Evolutionary conservation across 2,329 filamentous ascomycete species (phyloP).

Genomic region (Trichoderma endophyticum): DNA sequence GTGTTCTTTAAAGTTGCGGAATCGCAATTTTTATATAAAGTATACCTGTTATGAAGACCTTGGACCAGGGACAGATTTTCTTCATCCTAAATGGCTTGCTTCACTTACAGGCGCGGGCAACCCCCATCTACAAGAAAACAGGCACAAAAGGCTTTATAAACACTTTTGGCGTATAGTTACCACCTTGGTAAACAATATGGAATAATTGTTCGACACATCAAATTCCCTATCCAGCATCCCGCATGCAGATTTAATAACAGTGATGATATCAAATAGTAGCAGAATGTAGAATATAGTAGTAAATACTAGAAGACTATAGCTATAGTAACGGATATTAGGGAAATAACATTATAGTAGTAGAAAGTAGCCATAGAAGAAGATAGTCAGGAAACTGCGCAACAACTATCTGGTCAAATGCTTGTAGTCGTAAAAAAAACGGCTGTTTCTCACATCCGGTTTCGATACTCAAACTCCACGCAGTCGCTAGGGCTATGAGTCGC

Average conservation of each 20-base stretch:
- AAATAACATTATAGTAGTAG: background rate
- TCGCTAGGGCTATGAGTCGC: no score
- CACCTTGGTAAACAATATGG: background rate
- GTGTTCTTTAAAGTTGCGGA: background rate
- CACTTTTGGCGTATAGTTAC: background rate
- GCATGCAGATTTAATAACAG: background rate
- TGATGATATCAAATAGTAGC: background rate
- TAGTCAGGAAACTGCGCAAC: background rate
- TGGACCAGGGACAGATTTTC: no score
- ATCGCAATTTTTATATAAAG: background rate
- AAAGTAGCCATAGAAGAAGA: background rate
- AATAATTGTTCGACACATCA: background rate
- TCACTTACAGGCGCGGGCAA: background rate
- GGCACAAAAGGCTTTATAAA: background rate
- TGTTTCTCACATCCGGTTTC: background rate
- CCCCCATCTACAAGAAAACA: background rate
- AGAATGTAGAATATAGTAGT: background rate
- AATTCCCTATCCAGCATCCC: background rate
- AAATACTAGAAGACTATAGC: background rate
- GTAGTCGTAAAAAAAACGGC: no score
- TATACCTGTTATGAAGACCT: background rate
- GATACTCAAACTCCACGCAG: background rate
- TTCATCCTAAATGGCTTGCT: background rate
- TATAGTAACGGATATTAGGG: background rate
- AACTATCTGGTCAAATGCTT: no score